Percentiles rank a stretch among this genome's conserved stretches.
These are phyloP conservation scores for Otatea glauca DNA, from an alignment of 176 grass and related monocot species.

Conservation along the genomic window DNA sequence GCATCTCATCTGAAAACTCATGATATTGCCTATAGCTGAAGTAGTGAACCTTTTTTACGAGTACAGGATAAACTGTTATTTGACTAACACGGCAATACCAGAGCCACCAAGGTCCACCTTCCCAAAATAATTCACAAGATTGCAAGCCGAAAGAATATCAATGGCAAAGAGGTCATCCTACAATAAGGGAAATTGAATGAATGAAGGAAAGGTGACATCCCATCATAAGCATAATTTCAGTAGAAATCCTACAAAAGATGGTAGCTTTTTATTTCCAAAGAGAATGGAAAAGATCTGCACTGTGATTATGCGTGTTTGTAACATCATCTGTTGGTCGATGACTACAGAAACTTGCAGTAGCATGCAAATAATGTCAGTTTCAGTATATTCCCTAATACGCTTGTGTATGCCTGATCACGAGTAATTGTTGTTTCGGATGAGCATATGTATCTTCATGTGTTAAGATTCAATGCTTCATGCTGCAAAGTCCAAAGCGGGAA, in stretches of 20 bases:
- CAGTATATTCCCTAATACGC: too few relatives aligned
- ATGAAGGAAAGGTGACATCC: neutral
- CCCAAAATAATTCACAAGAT: slow-evolving; percentile 99
- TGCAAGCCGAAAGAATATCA: slow-evolving; percentile 93
- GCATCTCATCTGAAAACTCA: neutral
- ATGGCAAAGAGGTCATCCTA: slow-evolving; percentile 98
- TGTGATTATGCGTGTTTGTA: slow-evolving; percentile 42
- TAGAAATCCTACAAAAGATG: neutral
- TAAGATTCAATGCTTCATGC: too few relatives aligned
- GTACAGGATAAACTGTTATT: slow-evolving; percentile 81
- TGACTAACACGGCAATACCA: slow-evolving; percentile 88
- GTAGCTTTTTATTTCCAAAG: neutral
- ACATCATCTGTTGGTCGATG: neutral
- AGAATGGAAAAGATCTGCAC: neutral
- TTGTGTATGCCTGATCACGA: too few relatives aligned
- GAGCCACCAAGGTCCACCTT: slow-evolving; percentile 92
- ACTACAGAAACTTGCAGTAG: too few relatives aligned
- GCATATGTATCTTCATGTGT: too few relatives aligned
- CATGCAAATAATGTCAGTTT: too few relatives aligned
- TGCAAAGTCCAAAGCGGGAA: too few relatives aligned
- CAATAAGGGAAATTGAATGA: slow-evolving; percentile 33
- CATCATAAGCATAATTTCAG: slow-evolving; percentile 18
- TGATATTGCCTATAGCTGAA: neutral
- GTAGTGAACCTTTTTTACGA: slow-evolving; percentile 74
- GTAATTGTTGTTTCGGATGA: too few relatives aligned